Evolutionary conservation across 441 rosid species (phyloP), one percentile per base, ranked within the genome.

Genomic region (Aquilaria agallochum): DNA sequence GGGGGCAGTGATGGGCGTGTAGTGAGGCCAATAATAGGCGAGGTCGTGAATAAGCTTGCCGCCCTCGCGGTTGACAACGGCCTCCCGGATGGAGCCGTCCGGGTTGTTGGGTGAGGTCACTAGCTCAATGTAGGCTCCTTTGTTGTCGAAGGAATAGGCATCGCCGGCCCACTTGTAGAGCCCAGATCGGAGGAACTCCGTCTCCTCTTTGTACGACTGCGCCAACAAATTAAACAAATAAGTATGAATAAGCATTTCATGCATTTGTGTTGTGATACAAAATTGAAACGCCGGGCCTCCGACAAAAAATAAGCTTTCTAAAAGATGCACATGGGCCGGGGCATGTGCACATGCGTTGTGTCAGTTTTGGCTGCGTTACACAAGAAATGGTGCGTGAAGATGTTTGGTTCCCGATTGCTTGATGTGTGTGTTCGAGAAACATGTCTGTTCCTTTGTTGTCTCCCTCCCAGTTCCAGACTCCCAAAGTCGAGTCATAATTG

Each of bases 11-110:
- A 90, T 87, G 32, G 96, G 86, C 0, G 93, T 74, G 76, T 83
- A 85, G 9, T 90, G 96, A 36, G 98, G 97, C 98, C 97, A 90
- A 59, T 84, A 88, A 56, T 92, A 92, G 60, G 96, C 97, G 32
- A 85, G 76, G 85, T 93, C 97, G 44, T 93, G 73, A 31, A 93
- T 77, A 31, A 75, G 69, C 67, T 76, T 82, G n/a, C 89, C 97
- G 27, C 75, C 79, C 0, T 42, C 58, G 2, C 79, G 67, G 58
- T 83, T 80, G 67, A 85, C 87, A 66, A 83, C 95, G 8, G 97
- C 71, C 67, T 75, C 75, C 56, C 91, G 77, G 11, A 75, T 73
- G 12, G 78, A 49, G 6, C 97, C 97, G 8, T 88, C 98, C 9
- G 98, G 98, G 61, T 93, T 93, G 76, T 83, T 87, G 0, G 97